A percentile compares a stretch with the other conserved stretches of the same genome.
phyloP scores from a whole-genome alignment of 345 rosid genomes.

The Lagerstroemia speciosa region DNA sequence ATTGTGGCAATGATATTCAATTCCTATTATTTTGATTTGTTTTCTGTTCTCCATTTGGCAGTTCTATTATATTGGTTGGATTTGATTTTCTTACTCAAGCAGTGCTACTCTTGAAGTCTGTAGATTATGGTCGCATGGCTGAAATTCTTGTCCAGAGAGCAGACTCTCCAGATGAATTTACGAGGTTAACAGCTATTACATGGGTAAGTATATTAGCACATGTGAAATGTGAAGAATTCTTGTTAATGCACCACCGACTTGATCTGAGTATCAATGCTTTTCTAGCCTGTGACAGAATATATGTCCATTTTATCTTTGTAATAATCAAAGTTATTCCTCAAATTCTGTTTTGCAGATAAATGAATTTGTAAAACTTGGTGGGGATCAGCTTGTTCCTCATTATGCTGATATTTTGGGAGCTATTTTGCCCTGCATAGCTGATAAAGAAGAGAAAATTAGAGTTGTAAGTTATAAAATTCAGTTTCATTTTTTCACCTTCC shows the following conservation, averaged over 20 bases:
- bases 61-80: conserved; percentile 27
- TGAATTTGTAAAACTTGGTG: conserved; percentile 98
- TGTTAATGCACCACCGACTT: background rate
- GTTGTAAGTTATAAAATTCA: conserved; percentile 50
- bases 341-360: conserved; percentile 51
- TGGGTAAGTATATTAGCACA: conserved; percentile 52
- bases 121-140: conserved; percentile 99
- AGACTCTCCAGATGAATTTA: conserved; percentile 86
- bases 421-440: conserved; percentile 92
- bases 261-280: background rate
- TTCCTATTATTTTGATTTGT: background rate
- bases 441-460: conserved; percentile 98
- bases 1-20: background rate
- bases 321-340: background rate
- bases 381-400: conserved; percentile 93
- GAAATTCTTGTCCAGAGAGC: conserved; percentile 98
- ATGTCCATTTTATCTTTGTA: background rate
- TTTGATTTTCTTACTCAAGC: conserved; percentile 73
- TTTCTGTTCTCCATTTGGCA: background rate
- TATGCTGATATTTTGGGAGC: conserved; percentile 97
- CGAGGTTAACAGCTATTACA: conserved; percentile 90
- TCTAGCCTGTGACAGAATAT: background rate
- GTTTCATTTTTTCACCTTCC: background rate
- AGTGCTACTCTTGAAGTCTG: conserved; percentile 98
- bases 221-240: too few species aligned